These are phyloP conservation scores for Pseudomicrostroma phylloplanum DNA, from an alignment of 1,284 basidiomycete species.

Conservation along the genomic window DNA sequence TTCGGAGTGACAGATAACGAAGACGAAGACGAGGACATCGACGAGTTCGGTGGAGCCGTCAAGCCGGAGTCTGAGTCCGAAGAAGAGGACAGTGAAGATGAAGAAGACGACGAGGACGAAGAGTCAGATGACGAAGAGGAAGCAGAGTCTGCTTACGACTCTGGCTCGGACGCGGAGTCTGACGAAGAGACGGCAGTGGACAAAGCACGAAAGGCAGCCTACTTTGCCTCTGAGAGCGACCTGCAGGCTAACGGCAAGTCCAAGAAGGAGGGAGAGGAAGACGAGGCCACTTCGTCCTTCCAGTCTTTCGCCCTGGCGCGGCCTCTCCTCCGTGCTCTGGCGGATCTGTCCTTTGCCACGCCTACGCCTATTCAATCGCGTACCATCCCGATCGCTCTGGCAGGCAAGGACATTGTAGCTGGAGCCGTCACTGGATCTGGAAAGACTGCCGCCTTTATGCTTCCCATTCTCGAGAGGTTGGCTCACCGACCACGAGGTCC, in stretches of 20 bases:
- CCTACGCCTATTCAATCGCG: constrained; percentile 94
- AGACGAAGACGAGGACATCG: constrained; percentile 57
- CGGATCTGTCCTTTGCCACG: constrained; percentile 69
- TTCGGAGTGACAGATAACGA: constrained; percentile 57
- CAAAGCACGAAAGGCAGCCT: constrained; percentile 44
- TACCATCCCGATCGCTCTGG: constrained; percentile 81
- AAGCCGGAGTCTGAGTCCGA: constrained; percentile 26
- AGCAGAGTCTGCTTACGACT: constrained; percentile 23
- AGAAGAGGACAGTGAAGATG: constrained; percentile 34
- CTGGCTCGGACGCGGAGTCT: constrained; percentile 7
- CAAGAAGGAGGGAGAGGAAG: constrained; percentile 8
- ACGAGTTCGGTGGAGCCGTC: constrained; percentile 37
- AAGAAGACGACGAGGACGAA: constrained; percentile 34
- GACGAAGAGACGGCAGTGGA: constrained; percentile 30
- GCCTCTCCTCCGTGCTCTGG: constrained; percentile 77
- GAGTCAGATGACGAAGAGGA: constrained; percentile 52
- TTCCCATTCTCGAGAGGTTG: constrained; percentile 85
- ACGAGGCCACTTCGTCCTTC: constrained; percentile 57
- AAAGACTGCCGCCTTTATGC: constrained; percentile 92
- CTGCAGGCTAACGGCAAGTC: constrained; percentile 7
- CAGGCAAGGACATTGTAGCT: constrained; percentile 91
- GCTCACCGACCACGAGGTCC: constrained; percentile 16
- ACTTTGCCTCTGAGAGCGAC: constrained; percentile 36
- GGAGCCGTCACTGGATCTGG: constrained; percentile 91
- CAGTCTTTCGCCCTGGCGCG: constrained; percentile 80